Evolutionary conservation across 495 filamentous ascomycete species (phyloP), one percentile per base, ranked within the genome.

Genomic region (Aspergillus sparsus): DNA sequence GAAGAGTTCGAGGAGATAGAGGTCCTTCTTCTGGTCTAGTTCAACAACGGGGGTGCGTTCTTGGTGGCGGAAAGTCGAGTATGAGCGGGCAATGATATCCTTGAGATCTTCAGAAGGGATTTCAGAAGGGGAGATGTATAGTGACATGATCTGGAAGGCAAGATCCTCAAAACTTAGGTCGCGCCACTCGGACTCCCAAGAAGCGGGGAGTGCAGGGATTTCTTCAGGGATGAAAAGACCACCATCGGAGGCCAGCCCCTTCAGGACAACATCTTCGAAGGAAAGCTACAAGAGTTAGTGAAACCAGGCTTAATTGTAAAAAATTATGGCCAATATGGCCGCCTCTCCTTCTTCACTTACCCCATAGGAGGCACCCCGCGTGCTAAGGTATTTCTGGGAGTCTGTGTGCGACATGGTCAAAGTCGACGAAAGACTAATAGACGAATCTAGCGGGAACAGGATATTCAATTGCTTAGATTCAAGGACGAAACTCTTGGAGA

Each of bases 1-100:
- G 82, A 97, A 98, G 10, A 98, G 86, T 74, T 98, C 94, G 10
- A 98, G 85, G 10, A 98, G 74, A 69, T 96, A 82, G 8, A 97
- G 71, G 68, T 91, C 85, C 63, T 84, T 82, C 57, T 88, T 75
- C 16, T 77, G 67, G 54, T 88, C 74, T 32, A 96, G 81, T 9
- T 86, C 80, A 41, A 89, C 81, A 11, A 90, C 68, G 0, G 94
- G 93, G 2, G 89, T 89, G 42, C 88, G 82, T 12, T 93, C 83
- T 10, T 81, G 71, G 41, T 83, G 78, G 35, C 93, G 88, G 82
- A 98, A 98, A 15, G 90, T 93, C 7, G 88, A 85, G 70, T 98
- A 98, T 58, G 85, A 90, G 32, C 83, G 81, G 49, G 84, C 69
- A 64, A 97, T 88, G 62, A 98, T 93, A 53, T 76, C 82, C 69